phyloP scores from a whole-genome alignment of 495 filamentous ascomycete species.

The Parathielavia appendiculata region DNA sequence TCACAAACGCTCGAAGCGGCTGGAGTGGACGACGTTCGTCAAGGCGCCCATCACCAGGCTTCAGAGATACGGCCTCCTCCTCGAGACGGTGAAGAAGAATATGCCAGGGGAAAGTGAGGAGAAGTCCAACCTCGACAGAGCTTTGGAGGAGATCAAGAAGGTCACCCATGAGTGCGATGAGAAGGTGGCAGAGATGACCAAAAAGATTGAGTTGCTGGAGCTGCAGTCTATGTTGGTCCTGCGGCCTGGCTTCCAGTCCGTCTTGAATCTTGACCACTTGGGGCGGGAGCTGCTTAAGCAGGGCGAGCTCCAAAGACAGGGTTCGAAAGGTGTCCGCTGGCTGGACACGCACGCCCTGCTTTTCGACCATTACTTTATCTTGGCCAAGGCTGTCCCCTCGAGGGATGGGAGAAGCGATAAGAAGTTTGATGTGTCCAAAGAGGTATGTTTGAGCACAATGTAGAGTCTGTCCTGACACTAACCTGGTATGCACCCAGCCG shows the following conservation, averaged over 20 bases:
- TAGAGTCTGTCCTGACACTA: slow-evolving; percentile 10
- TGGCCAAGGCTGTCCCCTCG: slow-evolving; percentile 72
- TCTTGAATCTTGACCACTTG: slow-evolving; percentile 88
- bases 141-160: slow-evolving; percentile 90
- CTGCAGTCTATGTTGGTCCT: slow-evolving; percentile 76
- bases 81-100: slow-evolving; percentile 78
- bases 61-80: slow-evolving; percentile 81
- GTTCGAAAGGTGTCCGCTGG: slow-evolving; percentile 81
- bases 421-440: slow-evolving; percentile 90
- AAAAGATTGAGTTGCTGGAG: slow-evolving; percentile 85
- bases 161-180: slow-evolving; percentile 91
- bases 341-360: slow-evolving; percentile 88
- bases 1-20: slow-evolving; percentile 73
- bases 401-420: slow-evolving; percentile 71
- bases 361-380: slow-evolving; percentile 93
- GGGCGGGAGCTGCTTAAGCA: slow-evolving; percentile 83
- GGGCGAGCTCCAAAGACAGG: slow-evolving; percentile 84
- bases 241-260: slow-evolving; percentile 77
- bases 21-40: slow-evolving; percentile 91
- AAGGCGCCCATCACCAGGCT: slow-evolving; percentile 90
- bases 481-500: slow-evolving; percentile 45
- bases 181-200: slow-evolving; percentile 88
- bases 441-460: slow-evolving; percentile 47
- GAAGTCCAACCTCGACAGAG: slow-evolving; percentile 74
- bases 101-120: slow-evolving; percentile 83